Percentiles rank a stretch among this genome's conserved stretches.
These are phyloP conservation scores for Collybia mongolica DNA, from an alignment of 768 basidiomycete genomes.

Conservation along the genomic window DNA sequence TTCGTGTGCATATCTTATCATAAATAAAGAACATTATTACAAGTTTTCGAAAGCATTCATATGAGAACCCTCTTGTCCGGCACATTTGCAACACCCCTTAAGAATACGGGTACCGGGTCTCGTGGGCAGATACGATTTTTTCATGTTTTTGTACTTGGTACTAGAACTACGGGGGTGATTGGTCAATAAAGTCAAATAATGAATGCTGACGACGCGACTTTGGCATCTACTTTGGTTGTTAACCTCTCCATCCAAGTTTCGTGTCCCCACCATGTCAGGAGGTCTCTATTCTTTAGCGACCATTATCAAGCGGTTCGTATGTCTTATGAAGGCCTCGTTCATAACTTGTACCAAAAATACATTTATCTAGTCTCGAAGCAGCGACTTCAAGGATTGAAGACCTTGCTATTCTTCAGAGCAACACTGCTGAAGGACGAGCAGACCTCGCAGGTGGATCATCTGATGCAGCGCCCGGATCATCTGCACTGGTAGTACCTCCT, in stretches of 20 bases:
- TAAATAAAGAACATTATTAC: no score
- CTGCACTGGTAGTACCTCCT: slow-evolving; percentile 26
- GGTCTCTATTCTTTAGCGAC: slow-evolving; percentile 77
- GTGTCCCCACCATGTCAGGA: slow-evolving; percentile 30
- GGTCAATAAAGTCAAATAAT: no score
- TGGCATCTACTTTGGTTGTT: neutral
- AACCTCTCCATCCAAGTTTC: no score
- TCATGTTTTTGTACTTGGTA: no score
- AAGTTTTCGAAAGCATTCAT: no score
- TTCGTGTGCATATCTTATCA: no score
- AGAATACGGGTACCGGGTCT: no score
- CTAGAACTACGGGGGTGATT: no score
- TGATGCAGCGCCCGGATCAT: slow-evolving; percentile 25
- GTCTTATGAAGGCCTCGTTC: neutral
- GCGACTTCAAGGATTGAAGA: slow-evolving; percentile 95
- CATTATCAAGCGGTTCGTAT: slow-evolving; percentile 73
- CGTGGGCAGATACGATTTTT: no score
- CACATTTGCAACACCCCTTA: no score
- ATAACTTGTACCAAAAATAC: slow-evolving; percentile 8
- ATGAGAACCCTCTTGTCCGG: no score
- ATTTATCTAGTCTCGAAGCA: slow-evolving; percentile 71
- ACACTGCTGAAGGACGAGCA: slow-evolving; percentile 4
- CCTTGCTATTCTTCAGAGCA: slow-evolving; percentile 52
- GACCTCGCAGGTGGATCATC: slow-evolving; percentile 15
- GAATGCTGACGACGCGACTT: no score